These are phyloP conservation scores for Starmerella apis DNA, from an alignment of 805 yeast genomes.

Conservation along the genomic window DNA sequence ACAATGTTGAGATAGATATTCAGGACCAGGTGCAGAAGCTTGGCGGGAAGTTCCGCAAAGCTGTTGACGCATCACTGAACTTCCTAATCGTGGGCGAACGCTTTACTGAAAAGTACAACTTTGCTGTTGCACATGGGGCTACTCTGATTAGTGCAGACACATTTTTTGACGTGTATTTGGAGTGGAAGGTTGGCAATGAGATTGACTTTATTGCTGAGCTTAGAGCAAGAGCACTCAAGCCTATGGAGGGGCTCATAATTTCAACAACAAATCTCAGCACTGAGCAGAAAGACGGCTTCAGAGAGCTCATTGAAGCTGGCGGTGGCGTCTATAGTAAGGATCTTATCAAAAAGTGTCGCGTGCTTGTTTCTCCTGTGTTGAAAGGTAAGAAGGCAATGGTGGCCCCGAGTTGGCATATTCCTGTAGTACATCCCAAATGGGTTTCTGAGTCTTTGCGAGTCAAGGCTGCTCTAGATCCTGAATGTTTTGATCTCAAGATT, in stretches of 20 bases:
- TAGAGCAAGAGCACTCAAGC: conserved; percentile 20
- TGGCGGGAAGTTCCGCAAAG: conserved; percentile 22
- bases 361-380: conserved; percentile 28
- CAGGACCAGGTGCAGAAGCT: conserved; percentile 17
- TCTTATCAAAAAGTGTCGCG: conserved; percentile 26
- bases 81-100: conserved; percentile 45
- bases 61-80: conserved; percentile 17
- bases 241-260: conserved; percentile 31
- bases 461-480: conserved; percentile 35
- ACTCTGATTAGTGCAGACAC: conserved; percentile 42
- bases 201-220: conserved; percentile 25
- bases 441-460: conserved; percentile 35
- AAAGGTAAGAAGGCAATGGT: conserved; percentile 32
- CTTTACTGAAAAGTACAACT: conserved; percentile 45
- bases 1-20: conserved; percentile 17
- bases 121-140: conserved; percentile 45
- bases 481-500: conserved; percentile 27
- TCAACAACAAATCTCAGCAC: conserved; percentile 34
- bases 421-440: conserved; percentile 40
- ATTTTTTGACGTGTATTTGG: conserved; percentile 37
- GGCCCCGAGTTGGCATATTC: conserved; percentile 36
- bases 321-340: conserved; percentile 32
- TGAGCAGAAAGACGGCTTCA: conserved; percentile 24
- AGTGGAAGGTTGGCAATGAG: conserved; percentile 45
- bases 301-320: conserved; percentile 26